Percentiles rank a stretch among this genome's conserved stretches.
Evolutionary conservation across 768 basidiomycete species (phyloP).

Genomic region (Naganishia vaughanmartiniae): DNA sequence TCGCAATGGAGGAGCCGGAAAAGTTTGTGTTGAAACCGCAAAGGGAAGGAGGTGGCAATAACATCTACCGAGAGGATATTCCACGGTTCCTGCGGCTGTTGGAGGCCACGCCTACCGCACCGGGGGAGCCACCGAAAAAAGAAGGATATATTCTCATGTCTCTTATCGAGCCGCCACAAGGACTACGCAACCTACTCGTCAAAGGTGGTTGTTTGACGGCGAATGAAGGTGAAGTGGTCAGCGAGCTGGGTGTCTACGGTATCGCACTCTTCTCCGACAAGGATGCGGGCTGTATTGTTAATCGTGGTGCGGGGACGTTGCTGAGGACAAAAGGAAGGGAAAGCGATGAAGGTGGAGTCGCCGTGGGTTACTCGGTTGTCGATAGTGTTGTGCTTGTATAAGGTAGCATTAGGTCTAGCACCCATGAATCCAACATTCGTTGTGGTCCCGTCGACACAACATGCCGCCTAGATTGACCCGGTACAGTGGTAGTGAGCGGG

Average conservation of each 20-base stretch:
- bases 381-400: constrained; percentile 31
- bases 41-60: constrained; percentile 97
- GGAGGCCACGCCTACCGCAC: constrained; percentile 42
- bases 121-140: constrained; percentile 56
- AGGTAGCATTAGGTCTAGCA: neutral
- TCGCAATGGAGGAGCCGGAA: constrained; percentile 58
- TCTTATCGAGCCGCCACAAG: constrained; percentile 74
- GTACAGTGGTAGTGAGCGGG: no score
- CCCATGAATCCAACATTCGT: no score
- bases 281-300: constrained; percentile 51
- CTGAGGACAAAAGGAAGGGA: constrained; percentile 86
- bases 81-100: constrained; percentile 70
- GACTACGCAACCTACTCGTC: constrained; percentile 69
- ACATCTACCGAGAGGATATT: constrained; percentile 81
- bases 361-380: constrained; percentile 60
- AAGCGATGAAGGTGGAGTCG: constrained; percentile 87
- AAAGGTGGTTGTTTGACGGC: constrained; percentile 59
- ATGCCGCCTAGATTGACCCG: no score
- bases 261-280: constrained; percentile 71
- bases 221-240: constrained; percentile 65
- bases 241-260: constrained; percentile 89
- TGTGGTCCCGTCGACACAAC: no score
- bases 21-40: constrained; percentile 90
- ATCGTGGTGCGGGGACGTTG: constrained; percentile 75
- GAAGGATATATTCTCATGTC: constrained; percentile 96